Conservation (phyloP, 805 yeast species). For the Schwanniomyces polymorphus region DNA sequence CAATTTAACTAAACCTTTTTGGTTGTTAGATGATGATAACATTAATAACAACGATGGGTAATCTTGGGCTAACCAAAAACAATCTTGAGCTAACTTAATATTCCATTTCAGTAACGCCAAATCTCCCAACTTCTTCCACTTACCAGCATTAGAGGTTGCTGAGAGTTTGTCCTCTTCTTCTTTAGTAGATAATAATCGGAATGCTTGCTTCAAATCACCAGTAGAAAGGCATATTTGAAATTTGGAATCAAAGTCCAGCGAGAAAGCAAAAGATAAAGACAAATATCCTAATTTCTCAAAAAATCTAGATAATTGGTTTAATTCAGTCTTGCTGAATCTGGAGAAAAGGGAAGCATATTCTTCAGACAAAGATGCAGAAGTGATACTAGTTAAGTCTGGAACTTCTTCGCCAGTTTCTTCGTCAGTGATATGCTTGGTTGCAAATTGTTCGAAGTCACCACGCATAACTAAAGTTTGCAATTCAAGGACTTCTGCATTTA, state of each 20-base stretch:
- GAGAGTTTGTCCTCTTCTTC: constrained; percentile 50
- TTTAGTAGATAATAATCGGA: constrained; percentile 40
- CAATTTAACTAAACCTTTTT: constrained; percentile 55
- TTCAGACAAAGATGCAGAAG: constrained; percentile 59
- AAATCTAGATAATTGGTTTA: constrained; percentile 83
- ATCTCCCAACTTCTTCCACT: constrained; percentile 94
- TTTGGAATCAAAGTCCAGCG: constrained; percentile 87
- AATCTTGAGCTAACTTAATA: constrained; percentile 73
- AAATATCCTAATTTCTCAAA: constrained; percentile 89
- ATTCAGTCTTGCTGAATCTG: constrained; percentile 62
- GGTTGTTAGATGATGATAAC: constrained; percentile 78
- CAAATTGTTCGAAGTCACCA: constrained; percentile 80
- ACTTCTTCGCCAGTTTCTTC: constrained; percentile 38
- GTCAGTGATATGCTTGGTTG: constrained; percentile 25
- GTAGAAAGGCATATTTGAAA: constrained; percentile 86
- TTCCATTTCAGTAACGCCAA: constrained; percentile 77
- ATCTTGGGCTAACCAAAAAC: constrained; percentile 79
- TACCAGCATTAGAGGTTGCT: constrained; percentile 37
- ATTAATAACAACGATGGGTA: constrained; percentile 77
- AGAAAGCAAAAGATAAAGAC: constrained; percentile 77
- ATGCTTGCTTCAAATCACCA: constrained; percentile 71
- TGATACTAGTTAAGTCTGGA: constrained; percentile 35
- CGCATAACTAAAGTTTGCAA: constrained; percentile 94
- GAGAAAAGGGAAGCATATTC: constrained; percentile 51
- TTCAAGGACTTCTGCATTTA: constrained; percentile 85